Base-by-base conservation (phyloP, 106 monocot genomes). In the Dendrobium nobile region DNA sequence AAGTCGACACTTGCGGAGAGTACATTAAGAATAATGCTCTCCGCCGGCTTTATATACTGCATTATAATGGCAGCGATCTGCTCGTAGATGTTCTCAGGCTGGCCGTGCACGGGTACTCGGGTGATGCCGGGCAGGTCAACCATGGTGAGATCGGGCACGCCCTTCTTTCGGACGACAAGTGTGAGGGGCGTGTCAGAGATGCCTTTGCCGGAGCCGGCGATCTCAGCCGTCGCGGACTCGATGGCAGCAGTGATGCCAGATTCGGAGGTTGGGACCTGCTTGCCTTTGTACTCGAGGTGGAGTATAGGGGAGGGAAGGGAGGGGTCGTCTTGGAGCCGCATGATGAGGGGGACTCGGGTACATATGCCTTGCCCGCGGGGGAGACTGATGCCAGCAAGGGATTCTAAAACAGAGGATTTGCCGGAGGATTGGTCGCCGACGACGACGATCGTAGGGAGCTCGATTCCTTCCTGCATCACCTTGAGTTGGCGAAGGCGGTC, bases 361-460 rank as follows among this genome's bases (percentile, higher is more conserved):
- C 82, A 78, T 18, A 83, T 83, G 40, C 78, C 82, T 42, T 83
- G 70, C 24, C 82, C 82, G 0, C 78, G 78, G 4, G 82, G 82
- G 28, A 83, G 82, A 67, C 70, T 83, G 42, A 83, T 72, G 37
- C 77, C 82, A 7, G 78, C 72, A 26, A 82, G 78, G 1, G 82
- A 83, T n/a, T 83, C 78, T 4, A 83, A 70, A 19, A 83, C 82
- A 17, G 77, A 78, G 4, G 82, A 83, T n/a, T 83, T 47, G 8
- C 54, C 83, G 43, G 73, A 73, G 18, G 83, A 83, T 40, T 40
- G 78, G 58, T 61, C 58, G n/a, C 78, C 78, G 37, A 78, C 59
- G 20, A 78, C 56, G 78, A 78, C 78, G 40, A 78, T 78, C 59
- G 78, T 58, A 28, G 40, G 78, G 4, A 78, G 78, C 9, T 78